phyloP scores from a whole-genome alignment of 495 filamentous ascomycete species.

The Aspergillus funiculosus region DNA sequence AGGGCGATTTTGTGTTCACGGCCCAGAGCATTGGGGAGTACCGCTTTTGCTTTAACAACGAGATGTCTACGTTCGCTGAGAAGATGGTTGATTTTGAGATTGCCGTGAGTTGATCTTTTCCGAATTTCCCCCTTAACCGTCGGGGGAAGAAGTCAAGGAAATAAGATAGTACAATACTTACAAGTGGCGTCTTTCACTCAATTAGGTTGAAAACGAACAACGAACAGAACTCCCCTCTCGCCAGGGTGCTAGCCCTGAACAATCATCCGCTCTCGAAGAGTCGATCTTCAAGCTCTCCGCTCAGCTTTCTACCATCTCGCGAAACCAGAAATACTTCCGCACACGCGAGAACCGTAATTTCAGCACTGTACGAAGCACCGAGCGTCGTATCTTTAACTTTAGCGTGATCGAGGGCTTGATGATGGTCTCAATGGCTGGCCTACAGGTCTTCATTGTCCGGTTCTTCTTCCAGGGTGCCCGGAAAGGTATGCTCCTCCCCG shows the following conservation, averaged over 20 bases:
- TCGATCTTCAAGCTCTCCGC: constrained; percentile 92
- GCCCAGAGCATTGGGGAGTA: constrained; percentile 92
- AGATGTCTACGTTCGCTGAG: constrained; percentile 96
- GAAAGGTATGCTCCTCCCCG: constrained; percentile 67
- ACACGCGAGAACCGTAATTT: constrained; percentile 99
- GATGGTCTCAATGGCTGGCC: constrained; percentile 91
- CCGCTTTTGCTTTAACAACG: constrained; percentile 96
- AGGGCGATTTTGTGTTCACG: constrained; percentile 98
- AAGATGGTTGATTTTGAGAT: constrained; percentile 99
- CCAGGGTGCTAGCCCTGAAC: constrained; percentile 86
- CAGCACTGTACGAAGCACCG: constrained; percentile 94
- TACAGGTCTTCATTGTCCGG: constrained; percentile 96
- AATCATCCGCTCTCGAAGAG: constrained; percentile 86
- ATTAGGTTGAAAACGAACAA: constrained; percentile 87
- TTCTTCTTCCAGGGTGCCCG: constrained; percentile 97
- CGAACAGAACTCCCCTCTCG: constrained; percentile 78
- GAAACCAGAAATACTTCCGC: constrained; percentile 99
- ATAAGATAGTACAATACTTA: too few species aligned
- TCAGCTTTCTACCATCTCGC: constrained; percentile 89
- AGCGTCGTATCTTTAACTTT: constrained; percentile 94
- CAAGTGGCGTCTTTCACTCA: background rate
- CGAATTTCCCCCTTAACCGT: background rate
- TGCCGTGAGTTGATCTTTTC: constrained; percentile 53
- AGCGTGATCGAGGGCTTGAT: constrained; percentile 85
- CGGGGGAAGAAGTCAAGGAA: too few species aligned